Conservation (phyloP, 2,329 filamentous ascomycete genomes). For the Aspergillus bombycis region DNA sequence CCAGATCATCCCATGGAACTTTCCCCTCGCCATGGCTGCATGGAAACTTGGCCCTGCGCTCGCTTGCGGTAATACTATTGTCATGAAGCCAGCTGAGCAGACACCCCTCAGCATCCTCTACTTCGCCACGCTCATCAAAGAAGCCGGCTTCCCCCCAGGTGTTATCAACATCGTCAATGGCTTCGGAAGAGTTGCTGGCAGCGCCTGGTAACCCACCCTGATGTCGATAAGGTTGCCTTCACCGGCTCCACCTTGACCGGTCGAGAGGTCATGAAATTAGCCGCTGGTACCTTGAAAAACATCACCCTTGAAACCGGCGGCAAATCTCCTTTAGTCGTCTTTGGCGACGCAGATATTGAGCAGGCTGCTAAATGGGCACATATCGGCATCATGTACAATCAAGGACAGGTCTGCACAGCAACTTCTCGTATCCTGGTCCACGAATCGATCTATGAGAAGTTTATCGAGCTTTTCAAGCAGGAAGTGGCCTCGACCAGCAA, state of each 20-base stretch:
- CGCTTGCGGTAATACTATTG: slow-evolving; percentile 39
- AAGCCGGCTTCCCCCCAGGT: slow-evolving; percentile 40
- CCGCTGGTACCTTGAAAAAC: slow-evolving; percentile 38
- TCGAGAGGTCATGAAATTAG: slow-evolving; percentile 42
- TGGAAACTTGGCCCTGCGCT: slow-evolving; percentile 41
- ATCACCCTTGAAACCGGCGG: slow-evolving; percentile 57
- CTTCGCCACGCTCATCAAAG: slow-evolving; percentile 36
- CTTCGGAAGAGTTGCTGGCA: slow-evolving; percentile 34
- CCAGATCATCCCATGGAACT: slow-evolving; percentile 91
- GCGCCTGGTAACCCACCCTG: slow-evolving; percentile 36
- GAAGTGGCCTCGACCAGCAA: slow-evolving; percentile 37
- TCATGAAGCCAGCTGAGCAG: slow-evolving; percentile 40
- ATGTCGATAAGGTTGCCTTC: slow-evolving; percentile 41
- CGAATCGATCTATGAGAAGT: slow-evolving; percentile 42
- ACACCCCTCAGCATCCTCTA: slow-evolving; percentile 39
- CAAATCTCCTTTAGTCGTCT: slow-evolving; percentile 67
- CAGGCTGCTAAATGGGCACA: slow-evolving; percentile 72
- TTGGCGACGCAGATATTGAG: slow-evolving; percentile 67
- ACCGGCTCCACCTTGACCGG: slow-evolving; percentile 39
- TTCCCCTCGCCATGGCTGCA: slow-evolving; percentile 76
- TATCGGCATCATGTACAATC: slow-evolving; percentile 52
- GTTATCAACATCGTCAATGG: slow-evolving; percentile 41
- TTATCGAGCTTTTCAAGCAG: slow-evolving; percentile 36
- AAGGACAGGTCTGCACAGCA: slow-evolving; percentile 40
- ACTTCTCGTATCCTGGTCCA: slow-evolving; percentile 61